phyloP scores from a whole-genome alignment of 2,329 filamentous ascomycete genomes.

The Talaromyces sp. region DNA sequence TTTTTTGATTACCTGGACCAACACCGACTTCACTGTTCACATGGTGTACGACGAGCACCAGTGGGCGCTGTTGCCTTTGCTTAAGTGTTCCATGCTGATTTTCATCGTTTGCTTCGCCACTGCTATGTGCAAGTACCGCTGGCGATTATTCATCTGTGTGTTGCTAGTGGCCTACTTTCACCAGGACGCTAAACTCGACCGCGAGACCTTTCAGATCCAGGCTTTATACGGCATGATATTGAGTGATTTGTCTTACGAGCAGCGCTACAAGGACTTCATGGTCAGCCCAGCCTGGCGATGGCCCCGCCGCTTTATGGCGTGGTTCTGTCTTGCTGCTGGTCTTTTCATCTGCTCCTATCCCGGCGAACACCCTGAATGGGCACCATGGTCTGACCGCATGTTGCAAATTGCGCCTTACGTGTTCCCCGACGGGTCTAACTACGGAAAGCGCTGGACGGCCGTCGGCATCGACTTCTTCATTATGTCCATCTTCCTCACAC shows the following conservation, averaged over 20 bases:
- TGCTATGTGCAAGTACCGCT: conserved; percentile 42
- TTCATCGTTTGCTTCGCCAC: conserved; percentile 43
- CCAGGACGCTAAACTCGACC: conserved; percentile 26
- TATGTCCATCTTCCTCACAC: conserved; percentile 47
- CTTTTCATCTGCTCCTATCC: conserved; percentile 47
- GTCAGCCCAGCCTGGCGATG: conserved; percentile 30
- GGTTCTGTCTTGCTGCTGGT: conserved; percentile 36
- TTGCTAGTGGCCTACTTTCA: conserved; percentile 47
- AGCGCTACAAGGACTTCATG: conserved; percentile 41
- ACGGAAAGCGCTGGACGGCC: conserved; percentile 42
- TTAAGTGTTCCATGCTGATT: conserved; percentile 47
- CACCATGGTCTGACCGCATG: conserved; percentile 44
- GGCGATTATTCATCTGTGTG: conserved; percentile 41
- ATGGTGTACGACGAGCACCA: conserved; percentile 51
- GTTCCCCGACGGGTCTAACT: conserved; percentile 41
- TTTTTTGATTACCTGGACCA: conserved; percentile 46
- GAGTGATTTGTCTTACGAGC: conserved; percentile 45
- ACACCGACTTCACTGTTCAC: conserved; percentile 43
- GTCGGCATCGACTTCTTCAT: conserved; percentile 46
- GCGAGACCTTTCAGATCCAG: conserved; percentile 51
- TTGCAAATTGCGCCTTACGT: conserved; percentile 37
- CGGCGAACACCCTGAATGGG: conserved; percentile 46
- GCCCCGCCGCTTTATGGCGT: conserved; percentile 31
- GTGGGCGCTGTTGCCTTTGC: conserved; percentile 48
- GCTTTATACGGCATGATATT: conserved; percentile 48